Conservation (phyloP, 2,329 filamentous ascomycete species). For the Curvularia eragrostidis region DNA sequence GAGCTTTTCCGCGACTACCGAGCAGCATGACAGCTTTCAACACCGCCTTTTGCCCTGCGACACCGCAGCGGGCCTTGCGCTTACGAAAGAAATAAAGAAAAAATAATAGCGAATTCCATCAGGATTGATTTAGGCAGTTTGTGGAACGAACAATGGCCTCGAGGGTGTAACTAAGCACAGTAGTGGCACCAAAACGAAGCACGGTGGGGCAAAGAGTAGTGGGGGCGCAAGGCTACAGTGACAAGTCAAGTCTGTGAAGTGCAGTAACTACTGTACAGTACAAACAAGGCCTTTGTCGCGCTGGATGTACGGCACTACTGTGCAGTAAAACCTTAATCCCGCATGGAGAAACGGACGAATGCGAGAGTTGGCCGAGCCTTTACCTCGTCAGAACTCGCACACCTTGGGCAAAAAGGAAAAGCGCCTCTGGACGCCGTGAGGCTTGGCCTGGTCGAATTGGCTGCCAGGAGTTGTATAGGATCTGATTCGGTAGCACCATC, state of each 20-base stretch:
- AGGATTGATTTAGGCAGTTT: not conserved
- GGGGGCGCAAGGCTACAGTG: slow-evolving; percentile 22
- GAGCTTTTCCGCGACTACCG: slow-evolving; percentile 38
- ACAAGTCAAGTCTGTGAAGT: slow-evolving; percentile 19
- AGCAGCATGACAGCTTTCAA: slow-evolving; percentile 20
- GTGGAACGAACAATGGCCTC: not conserved
- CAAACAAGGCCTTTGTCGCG: slow-evolving; percentile 15
- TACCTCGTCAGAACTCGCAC: slow-evolving; percentile 28
- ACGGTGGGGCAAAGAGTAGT: slow-evolving; percentile 28
- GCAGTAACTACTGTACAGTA: slow-evolving; percentile 10
- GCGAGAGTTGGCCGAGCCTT: slow-evolving; percentile 13
- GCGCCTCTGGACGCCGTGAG: slow-evolving; percentile 23
- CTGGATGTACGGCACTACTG: slow-evolving; percentile 21
- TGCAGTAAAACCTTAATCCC: slow-evolving; percentile 22
- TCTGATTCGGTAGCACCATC: slow-evolving; percentile 16
- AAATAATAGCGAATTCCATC: not conserved
- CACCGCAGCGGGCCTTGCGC: not conserved
- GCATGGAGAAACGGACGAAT: slow-evolving; percentile 13
- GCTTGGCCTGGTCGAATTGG: slow-evolving; percentile 26
- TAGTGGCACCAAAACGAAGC: slow-evolving; percentile 15
- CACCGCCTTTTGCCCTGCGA: slow-evolving; percentile 9
- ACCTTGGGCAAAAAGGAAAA: slow-evolving; percentile 16
- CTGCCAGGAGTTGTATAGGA: slow-evolving; percentile 19
- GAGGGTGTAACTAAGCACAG: not conserved
- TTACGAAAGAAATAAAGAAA: not conserved